A percentile compares a stretch with the other conserved stretches of the same genome.
Conservation (phyloP, 441 rosid species). For the Mallotus japonicus region DNA sequence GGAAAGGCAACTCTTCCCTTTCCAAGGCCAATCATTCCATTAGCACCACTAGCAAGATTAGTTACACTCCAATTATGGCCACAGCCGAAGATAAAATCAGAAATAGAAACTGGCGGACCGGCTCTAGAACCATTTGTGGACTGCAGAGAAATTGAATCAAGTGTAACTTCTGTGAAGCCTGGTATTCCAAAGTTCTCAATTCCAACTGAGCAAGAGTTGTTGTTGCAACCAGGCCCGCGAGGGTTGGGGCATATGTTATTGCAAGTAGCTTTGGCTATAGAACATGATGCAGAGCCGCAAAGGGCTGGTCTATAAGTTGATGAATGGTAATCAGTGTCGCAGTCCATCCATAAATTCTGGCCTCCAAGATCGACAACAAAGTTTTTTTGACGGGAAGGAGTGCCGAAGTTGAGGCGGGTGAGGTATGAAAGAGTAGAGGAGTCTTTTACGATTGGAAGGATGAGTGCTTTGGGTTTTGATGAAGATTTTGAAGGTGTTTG, state of each 20-base stretch:
- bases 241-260: not conserved
- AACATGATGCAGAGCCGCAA: slow-evolving; percentile 21
- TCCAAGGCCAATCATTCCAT: slow-evolving; percentile 30
- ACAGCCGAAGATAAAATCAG: slow-evolving; percentile 31
- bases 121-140: slow-evolving; percentile 34
- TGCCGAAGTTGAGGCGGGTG: slow-evolving; percentile 12
- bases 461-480: slow-evolving; percentile 14
- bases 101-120: slow-evolving; percentile 20
- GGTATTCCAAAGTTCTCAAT: slow-evolving; percentile 34
- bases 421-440: slow-evolving; percentile 11
- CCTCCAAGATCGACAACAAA: slow-evolving; percentile 16
- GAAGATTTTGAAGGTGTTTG: slow-evolving; percentile 3
- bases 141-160: slow-evolving; percentile 25
- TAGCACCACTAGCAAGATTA: slow-evolving; percentile 30
- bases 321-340: not conserved
- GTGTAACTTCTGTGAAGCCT: slow-evolving; percentile 17
- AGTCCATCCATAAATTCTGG: slow-evolving; percentile 19
- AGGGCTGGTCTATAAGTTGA: slow-evolving; percentile 7
- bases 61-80: not conserved
- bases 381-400: not conserved
- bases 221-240: slow-evolving; percentile 51
- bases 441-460: slow-evolving; percentile 16
- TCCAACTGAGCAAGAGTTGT: slow-evolving; percentile 43
- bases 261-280: slow-evolving; percentile 9
- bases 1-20: not conserved